Evolutionary conservation across 148 eudicot species (phyloP).

Genomic region (Selenicereus undatus): DNA sequence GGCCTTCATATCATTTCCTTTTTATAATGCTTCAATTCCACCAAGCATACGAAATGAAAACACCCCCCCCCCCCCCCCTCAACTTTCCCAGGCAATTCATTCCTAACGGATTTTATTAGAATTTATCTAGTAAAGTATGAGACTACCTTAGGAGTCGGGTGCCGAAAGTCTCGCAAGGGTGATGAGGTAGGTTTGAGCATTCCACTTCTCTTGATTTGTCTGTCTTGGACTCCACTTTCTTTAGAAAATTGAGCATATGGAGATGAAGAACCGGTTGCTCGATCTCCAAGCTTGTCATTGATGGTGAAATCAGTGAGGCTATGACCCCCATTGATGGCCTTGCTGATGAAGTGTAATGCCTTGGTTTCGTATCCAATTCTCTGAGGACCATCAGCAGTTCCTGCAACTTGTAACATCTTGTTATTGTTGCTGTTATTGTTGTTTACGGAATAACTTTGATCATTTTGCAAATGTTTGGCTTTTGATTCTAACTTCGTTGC

Average conservation of each 20-base stretch:
- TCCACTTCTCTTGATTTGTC: slow-evolving; percentile 37
- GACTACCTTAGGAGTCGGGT: slow-evolving; percentile 61
- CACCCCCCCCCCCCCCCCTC: no score
- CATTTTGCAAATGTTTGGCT: not conserved
- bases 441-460: not conserved
- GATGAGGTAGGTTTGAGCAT: slow-evolving; percentile 46
- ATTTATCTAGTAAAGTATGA: not conserved
- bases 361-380: slow-evolving; percentile 46
- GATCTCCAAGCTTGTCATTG: slow-evolving; percentile 30
- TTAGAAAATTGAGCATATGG: slow-evolving; percentile 13
- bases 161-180: slow-evolving; percentile 52
- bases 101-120: not conserved
- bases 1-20: no score
- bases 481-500: slow-evolving; percentile 30
- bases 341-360: slow-evolving; percentile 81
- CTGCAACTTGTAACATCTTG: not conserved
- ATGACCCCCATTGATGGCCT: slow-evolving; percentile 82
- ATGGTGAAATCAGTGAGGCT: slow-evolving; percentile 45
- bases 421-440: slow-evolving; percentile 6
- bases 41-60: no score
- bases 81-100: not conserved
- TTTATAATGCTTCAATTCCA: no score
- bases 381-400: not conserved
- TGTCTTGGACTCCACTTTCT: slow-evolving; percentile 35
- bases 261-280: slow-evolving; percentile 26